Evolutionary conservation across 495 filamentous ascomycete species (phyloP).

Genomic region (Parachaetomium inaequale): DNA sequence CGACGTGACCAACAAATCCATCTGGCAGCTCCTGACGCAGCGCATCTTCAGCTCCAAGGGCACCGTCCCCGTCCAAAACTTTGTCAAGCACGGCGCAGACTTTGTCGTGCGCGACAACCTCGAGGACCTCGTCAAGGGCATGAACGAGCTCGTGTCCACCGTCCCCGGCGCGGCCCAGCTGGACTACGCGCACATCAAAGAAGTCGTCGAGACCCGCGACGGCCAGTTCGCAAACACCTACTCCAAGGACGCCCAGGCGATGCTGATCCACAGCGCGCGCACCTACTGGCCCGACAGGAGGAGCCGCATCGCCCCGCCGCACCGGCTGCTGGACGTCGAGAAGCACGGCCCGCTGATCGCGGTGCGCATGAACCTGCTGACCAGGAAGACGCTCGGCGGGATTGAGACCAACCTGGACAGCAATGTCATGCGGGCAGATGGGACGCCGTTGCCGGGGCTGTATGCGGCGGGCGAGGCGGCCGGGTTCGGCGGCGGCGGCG

Average conservation of each 20-base stretch:
- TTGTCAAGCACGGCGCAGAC: conserved; percentile 48
- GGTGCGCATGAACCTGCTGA: conserved; percentile 50
- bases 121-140: conserved; percentile 42
- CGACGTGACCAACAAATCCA: conserved; percentile 49
- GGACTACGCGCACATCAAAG: conserved; percentile 35
- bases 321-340: conserved; percentile 42
- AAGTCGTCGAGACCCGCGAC: conserved; percentile 45
- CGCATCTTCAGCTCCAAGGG: conserved; percentile 47
- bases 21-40: conserved; percentile 43
- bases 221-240: conserved; percentile 46
- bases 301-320: conserved; percentile 43
- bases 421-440: conserved; percentile 44
- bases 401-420: conserved; percentile 52
- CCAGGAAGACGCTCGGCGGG: conserved; percentile 51
- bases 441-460: conserved; percentile 42
- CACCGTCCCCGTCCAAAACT: conserved; percentile 46
- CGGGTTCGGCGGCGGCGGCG: conserved; percentile 52
- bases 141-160: conserved; percentile 45
- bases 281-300: conserved; percentile 47
- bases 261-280: conserved; percentile 49
- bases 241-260: conserved; percentile 52
- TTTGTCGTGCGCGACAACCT: conserved; percentile 49
- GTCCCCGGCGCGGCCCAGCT: conserved; percentile 34
- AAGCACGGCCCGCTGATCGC: conserved; percentile 49
- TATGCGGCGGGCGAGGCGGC: conserved; percentile 54